phyloP scores from a whole-genome alignment of 495 filamentous ascomycete species.

The Aspergillus sparsus region DNA sequence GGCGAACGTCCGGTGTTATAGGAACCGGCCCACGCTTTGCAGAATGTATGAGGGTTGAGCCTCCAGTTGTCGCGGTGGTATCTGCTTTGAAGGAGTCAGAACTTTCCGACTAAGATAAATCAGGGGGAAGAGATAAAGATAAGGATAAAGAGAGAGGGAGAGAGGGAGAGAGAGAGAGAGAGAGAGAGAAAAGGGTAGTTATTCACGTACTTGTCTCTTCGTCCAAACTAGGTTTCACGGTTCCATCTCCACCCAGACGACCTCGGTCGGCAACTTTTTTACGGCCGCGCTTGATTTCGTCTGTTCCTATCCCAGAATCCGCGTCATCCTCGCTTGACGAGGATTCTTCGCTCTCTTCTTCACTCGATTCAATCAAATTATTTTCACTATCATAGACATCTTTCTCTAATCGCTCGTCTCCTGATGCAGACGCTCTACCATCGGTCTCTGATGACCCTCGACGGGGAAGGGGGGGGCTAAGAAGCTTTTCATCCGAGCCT shows the following conservation, averaged over 20 bases:
- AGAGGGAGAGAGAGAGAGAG: background rate
- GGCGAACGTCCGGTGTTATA: constrained; percentile 72
- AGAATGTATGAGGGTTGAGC: constrained; percentile 20
- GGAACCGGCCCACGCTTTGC: constrained; percentile 27
- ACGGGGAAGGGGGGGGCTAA: constrained; percentile 39
- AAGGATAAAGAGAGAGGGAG: background rate
- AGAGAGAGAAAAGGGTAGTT: background rate
- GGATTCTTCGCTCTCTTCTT: constrained; percentile 48
- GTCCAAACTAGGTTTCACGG: constrained; percentile 19
- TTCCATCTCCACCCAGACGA: constrained; percentile 22
- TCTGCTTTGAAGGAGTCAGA: background rate
- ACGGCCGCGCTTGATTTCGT: constrained; percentile 27
- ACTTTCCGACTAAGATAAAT: background rate
- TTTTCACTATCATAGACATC: constrained; percentile 67
- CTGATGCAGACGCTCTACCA: constrained; percentile 23
- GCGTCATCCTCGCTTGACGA: constrained; percentile 53
- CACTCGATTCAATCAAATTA: constrained; percentile 52
- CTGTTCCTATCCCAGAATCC: constrained; percentile 35
- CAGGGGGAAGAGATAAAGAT: background rate
- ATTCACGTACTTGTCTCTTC: constrained; percentile 15
- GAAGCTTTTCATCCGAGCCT: constrained; percentile 55
- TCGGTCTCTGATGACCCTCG: constrained; percentile 39
- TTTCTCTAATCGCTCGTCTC: constrained; percentile 67
- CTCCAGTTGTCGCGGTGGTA: background rate
- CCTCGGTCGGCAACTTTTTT: constrained; percentile 29